Evolutionary conservation across 2,329 filamentous ascomycete species (phyloP).

Genomic region (Sclerotinia spermophila): DNA sequence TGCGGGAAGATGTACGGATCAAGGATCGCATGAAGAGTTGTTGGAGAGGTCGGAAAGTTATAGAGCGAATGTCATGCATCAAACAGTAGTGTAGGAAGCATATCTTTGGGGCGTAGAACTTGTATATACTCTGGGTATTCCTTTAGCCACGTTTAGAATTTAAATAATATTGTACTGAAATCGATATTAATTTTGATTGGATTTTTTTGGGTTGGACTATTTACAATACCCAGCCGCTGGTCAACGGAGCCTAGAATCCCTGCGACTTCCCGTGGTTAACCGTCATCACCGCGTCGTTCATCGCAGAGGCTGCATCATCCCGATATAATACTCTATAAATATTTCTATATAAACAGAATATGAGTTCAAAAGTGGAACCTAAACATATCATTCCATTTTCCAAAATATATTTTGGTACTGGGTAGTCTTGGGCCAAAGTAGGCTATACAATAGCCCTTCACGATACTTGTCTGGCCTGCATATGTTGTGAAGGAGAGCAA

Average conservation of each 20-base stretch:
- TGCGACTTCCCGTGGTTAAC: background rate
- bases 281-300: background rate
- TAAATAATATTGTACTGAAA: background rate
- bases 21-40: slow-evolving; percentile 52
- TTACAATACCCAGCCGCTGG: background rate
- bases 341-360: background rate
- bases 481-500: background rate
- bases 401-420: background rate
- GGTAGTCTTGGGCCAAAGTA: too few species aligned
- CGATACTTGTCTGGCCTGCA: background rate
- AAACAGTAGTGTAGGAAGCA: slow-evolving; percentile 47
- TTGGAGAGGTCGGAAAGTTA: slow-evolving; percentile 49
- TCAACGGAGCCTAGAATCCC: background rate
- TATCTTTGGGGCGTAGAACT: slow-evolving; percentile 43
- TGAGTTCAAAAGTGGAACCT: background rate
- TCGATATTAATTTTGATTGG: background rate
- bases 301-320: background rate
- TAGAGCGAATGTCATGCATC: slow-evolving; percentile 42
- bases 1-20: slow-evolving; percentile 49
- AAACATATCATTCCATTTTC: background rate
- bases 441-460: background rate
- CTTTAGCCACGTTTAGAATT: background rate
- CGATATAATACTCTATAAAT: too few species aligned
- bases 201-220: background rate
- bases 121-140: background rate